Conservation (phyloP, 495 filamentous ascomycete genomes). For the Neohortaea acidophila region DNA sequence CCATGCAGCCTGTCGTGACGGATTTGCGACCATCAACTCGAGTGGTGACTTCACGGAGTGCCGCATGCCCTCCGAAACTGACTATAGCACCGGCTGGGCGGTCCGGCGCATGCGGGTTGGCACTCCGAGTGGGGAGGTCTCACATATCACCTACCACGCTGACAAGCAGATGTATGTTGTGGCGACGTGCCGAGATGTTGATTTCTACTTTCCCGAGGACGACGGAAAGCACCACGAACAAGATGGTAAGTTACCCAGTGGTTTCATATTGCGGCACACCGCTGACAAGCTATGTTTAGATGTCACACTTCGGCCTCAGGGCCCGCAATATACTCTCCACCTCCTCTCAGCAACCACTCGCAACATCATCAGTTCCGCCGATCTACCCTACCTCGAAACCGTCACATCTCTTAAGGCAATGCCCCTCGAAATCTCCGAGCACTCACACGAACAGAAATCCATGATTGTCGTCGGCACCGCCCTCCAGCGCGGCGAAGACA, state of each 20-base stretch:
- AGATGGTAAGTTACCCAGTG: constrained; percentile 11
- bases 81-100: constrained; percentile 48
- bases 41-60: constrained; percentile 48
- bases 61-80: constrained; percentile 46
- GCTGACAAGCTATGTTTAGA: constrained; percentile 1
- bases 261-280: background rate
- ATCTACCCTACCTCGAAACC: constrained; percentile 27
- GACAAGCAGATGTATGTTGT: constrained; percentile 61
- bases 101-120: constrained; percentile 11
- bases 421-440: constrained; percentile 77
- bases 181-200: constrained; percentile 46
- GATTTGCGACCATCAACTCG: constrained; percentile 65
- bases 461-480: constrained; percentile 77
- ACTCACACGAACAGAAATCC: constrained; percentile 66
- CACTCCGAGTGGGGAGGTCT: constrained; percentile 58
- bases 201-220: constrained; percentile 69
- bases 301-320: constrained; percentile 9
- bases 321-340: constrained; percentile 15
- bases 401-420: constrained; percentile 69
- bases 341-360: constrained; percentile 10
- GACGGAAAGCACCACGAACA: constrained; percentile 30
- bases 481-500: constrained; percentile 71
- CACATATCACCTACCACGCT: constrained; percentile 58
- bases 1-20: constrained; percentile 54
- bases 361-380: constrained; percentile 7